phyloP scores from a whole-genome alignment of 2,329 filamentous ascomycete species.

The Aspergillus fumigatiaffinis region DNA sequence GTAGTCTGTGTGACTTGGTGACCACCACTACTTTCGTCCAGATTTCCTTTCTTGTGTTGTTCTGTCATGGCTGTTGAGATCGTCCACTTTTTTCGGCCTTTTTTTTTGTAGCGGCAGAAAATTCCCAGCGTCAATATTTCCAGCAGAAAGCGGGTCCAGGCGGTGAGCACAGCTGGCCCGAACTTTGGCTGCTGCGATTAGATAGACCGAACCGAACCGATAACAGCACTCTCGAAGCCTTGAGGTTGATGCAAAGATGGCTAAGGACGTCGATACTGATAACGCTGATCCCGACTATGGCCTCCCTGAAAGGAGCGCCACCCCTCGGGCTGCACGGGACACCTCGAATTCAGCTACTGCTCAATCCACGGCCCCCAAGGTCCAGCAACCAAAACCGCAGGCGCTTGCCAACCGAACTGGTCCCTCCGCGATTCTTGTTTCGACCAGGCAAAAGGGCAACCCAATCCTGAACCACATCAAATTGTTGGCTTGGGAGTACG shows the following conservation, averaged over 20 bases:
- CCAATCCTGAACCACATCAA: slow-evolving; percentile 81
- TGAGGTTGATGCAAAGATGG: slow-evolving; percentile 27
- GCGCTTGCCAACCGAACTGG: slow-evolving; percentile 64
- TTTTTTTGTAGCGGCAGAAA: slow-evolving; percentile 30
- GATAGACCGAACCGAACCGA: neutral
- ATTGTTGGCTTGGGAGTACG: slow-evolving; percentile 89
- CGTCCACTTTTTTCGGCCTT: slow-evolving; percentile 8
- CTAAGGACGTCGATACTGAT: slow-evolving; percentile 45
- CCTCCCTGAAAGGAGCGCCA: slow-evolving; percentile 25
- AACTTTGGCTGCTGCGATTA: neutral
- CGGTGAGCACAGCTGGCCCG: slow-evolving; percentile 15
- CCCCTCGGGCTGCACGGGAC: slow-evolving; percentile 48
- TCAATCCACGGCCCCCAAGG: slow-evolving; percentile 44
- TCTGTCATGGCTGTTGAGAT: slow-evolving; percentile 22
- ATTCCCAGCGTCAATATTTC: slow-evolving; percentile 12
- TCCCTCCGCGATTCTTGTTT: slow-evolving; percentile 81
- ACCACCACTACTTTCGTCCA: slow-evolving; percentile 9
- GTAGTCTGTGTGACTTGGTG: slow-evolving; percentile 13
- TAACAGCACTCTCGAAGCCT: neutral
- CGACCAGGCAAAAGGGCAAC: slow-evolving; percentile 89
- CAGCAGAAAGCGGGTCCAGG: slow-evolving; percentile 15
- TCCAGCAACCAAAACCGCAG: slow-evolving; percentile 86
- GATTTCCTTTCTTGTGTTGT: neutral
- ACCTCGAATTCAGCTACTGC: slow-evolving; percentile 33
- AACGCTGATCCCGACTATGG: slow-evolving; percentile 42